phyloP scores from a whole-genome alignment of 805 yeast species.

The Sugiyamaella smithiae region DNA sequence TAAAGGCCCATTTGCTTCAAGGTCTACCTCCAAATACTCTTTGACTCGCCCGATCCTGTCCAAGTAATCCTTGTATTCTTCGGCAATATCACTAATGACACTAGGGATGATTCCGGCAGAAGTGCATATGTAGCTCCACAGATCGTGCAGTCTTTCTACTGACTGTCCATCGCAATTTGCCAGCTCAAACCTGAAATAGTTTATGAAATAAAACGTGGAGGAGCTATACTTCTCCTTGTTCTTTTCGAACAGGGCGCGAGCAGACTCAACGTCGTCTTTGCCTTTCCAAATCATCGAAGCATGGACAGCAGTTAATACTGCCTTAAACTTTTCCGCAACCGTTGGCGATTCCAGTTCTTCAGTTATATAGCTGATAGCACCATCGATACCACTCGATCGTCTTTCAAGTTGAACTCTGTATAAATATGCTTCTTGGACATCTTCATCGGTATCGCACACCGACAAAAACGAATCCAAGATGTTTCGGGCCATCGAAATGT shows the following conservation, averaged over 20 bases:
- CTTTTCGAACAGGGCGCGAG: slow-evolving; percentile 26
- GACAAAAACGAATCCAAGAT: slow-evolving; percentile 20
- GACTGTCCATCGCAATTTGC: slow-evolving; percentile 9
- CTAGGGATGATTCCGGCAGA: slow-evolving; percentile 28
- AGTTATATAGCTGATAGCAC: slow-evolving; percentile 9
- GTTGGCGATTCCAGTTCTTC: not conserved
- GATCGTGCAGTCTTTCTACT: slow-evolving; percentile 10
- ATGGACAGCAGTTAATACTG: slow-evolving; percentile 10
- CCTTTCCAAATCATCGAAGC: slow-evolving; percentile 14
- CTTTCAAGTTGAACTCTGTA: slow-evolving; percentile 30
- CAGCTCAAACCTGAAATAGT: slow-evolving; percentile 32
- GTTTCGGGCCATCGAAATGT: slow-evolving; percentile 29
- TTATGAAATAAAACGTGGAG: slow-evolving; percentile 32
- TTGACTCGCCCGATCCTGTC: slow-evolving; percentile 10
- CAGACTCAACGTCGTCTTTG: slow-evolving; percentile 23
- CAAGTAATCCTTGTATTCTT: slow-evolving; percentile 28
- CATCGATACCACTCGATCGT: slow-evolving; percentile 5
- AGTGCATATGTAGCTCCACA: slow-evolving; percentile 23
- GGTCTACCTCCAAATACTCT: slow-evolving; percentile 23
- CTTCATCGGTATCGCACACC: slow-evolving; percentile 1
- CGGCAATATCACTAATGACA: slow-evolving; percentile 29
- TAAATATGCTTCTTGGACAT: slow-evolving; percentile 13
- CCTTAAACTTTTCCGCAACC: slow-evolving; percentile 1
- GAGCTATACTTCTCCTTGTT: slow-evolving; percentile 24
- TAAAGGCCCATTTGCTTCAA: slow-evolving; percentile 27